Percentiles rank a stretch among this genome's conserved stretches.
Evolutionary conservation across 768 basidiomycete genomes (phyloP).

Genomic region (Tulasnella sp.): DNA sequence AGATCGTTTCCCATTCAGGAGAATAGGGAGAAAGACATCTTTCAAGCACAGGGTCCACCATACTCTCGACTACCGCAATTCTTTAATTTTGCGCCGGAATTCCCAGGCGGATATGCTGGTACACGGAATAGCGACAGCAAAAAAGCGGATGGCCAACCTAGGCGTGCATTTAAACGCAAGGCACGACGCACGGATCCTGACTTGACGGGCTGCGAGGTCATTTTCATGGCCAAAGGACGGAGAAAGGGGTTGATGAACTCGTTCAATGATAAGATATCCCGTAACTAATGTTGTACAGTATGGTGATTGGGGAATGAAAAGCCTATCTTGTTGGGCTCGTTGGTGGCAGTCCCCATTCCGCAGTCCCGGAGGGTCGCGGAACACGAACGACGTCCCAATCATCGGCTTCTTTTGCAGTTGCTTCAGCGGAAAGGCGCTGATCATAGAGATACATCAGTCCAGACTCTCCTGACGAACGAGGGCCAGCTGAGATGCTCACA

Average conservation of each 20-base stretch:
- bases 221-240: not conserved
- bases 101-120: not conserved
- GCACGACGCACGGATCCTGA: not conserved
- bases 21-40: not conserved
- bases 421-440: constrained; percentile 19
- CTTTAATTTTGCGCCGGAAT: not conserved
- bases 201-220: not conserved
- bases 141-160: not conserved
- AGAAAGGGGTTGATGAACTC: not conserved
- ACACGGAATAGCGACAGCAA: not conserved
- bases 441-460: not conserved
- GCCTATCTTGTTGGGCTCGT: not conserved
- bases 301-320: not conserved
- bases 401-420: constrained; percentile 47
- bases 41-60: not conserved
- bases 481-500: constrained; percentile 50
- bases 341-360: constrained; percentile 69
- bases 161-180: not conserved
- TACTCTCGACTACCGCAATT: not conserved
- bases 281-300: not conserved
- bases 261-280: not conserved
- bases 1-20: not conserved
- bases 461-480: not conserved
- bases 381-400: constrained; percentile 89
- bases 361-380: constrained; percentile 75